Base-by-base conservation (phyloP, 345 rosid genomes). In the Moricandia arvensis region DNA sequence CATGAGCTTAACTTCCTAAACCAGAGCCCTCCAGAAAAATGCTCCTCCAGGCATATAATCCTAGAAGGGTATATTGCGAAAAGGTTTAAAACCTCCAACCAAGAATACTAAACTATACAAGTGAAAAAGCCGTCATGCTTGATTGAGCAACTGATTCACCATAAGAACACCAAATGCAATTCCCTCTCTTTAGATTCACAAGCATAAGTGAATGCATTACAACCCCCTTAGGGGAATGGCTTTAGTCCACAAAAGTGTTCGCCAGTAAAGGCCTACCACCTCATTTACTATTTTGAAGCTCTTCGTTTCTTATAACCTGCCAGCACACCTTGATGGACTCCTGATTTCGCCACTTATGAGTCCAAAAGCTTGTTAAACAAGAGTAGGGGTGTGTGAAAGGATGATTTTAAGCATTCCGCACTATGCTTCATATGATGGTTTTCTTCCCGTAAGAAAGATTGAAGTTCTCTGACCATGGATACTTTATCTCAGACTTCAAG, bases 181-280 rank as follows among this genome's bases (percentile, higher is more conserved):
- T 12, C 5, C 33, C 58, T 66, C 63, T 61, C 79, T 51, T 37
- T 57, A 13, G 26, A 27, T 13, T 29, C 43, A 61, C 6, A n/a
- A 9, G 3, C 61, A 33, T 18, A 30, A 30, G 31, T 30, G 35
- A 33, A 33, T 34, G 43, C 62, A 35, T 53, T 59, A 68, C 26
- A 51, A 63, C 62, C 16, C 26, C 68, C 69, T 75, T 17, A 9
- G 8, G 58, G 49, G 30, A 61, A n/a, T 6, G 1, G 34, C 18
- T 35, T 35, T 37, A 16, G 55, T 33, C 77, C 21, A 64, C 38
- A 72, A 7, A 51, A 53, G 10, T 59, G 16, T 11, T 34, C 15
- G 30, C 69, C 75, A 51, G 30, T 16, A 24, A 72, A 33, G 69
- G 51, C 4, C 31, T 29, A 29, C 54, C 58, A 68, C 63, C 17